phyloP scores from a whole-genome alignment of 2,329 filamentous ascomycete genomes.

The Aspergillus sojae region DNA sequence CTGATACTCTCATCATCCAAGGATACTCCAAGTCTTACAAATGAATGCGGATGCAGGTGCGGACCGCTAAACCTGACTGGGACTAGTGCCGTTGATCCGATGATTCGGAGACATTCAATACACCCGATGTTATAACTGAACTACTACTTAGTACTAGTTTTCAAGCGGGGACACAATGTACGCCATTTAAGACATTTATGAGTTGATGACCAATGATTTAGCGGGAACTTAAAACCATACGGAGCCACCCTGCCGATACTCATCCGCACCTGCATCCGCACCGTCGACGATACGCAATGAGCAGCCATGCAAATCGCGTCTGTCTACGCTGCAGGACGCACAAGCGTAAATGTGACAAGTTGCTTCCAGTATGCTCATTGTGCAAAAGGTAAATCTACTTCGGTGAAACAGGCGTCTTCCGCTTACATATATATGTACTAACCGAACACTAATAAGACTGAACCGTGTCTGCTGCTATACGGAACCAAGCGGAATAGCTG shows the following conservation, averaged over 20 bases:
- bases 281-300: neutral
- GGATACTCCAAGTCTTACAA: no score
- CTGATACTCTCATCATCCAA: neutral
- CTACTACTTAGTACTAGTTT: no score
- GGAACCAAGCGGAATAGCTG: neutral
- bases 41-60: slow-evolving; percentile 4
- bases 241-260: no score
- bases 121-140: no score
- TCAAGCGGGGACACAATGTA: no score
- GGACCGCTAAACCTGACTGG: neutral
- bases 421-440: neutral
- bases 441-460: neutral
- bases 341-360: slow-evolving; percentile 7
- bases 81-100: no score
- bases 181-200: no score
- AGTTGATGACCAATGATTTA: no score
- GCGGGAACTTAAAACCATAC: no score
- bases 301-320: neutral
- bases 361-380: neutral
- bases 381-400: neutral
- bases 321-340: slow-evolving; percentile 2
- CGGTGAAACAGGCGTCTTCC: neutral
- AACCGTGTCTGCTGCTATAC: slow-evolving; percentile 3
- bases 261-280: neutral
- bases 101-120: no score